Conservation (phyloP, 2,329 filamentous ascomycete genomes). For the Penicillium rolfsii region DNA sequence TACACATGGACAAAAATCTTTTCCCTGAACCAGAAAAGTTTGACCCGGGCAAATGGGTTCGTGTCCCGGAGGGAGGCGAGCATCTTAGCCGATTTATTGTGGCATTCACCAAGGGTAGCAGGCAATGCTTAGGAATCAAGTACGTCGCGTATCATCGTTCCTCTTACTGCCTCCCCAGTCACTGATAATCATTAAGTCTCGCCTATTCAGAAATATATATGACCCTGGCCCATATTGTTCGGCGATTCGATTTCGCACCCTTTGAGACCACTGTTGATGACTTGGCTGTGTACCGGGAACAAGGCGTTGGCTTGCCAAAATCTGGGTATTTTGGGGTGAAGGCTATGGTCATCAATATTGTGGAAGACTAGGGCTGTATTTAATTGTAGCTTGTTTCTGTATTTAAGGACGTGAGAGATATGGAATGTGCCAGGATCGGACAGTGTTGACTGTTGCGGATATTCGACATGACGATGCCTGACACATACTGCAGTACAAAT, state of each 20-base stretch:
- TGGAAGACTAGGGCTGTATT: slow-evolving; percentile 17
- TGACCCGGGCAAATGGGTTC: slow-evolving; percentile 27
- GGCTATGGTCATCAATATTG: slow-evolving; percentile 20
- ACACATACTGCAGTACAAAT: not conserved
- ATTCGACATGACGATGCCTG: not conserved
- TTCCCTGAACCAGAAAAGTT: slow-evolving; percentile 28
- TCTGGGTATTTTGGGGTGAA: slow-evolving; percentile 20
- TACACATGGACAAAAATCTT: slow-evolving; percentile 27
- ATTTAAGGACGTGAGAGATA: not conserved
- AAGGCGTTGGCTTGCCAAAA: slow-evolving; percentile 23
- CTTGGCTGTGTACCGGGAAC: slow-evolving; percentile 26
- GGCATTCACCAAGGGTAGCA: slow-evolving; percentile 28
- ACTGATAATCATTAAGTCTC: slow-evolving; percentile 14
- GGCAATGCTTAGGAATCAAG: slow-evolving; percentile 32
- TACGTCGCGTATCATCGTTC: slow-evolving; percentile 10
- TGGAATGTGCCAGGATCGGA: not conserved
- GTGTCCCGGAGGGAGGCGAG: slow-evolving; percentile 19
- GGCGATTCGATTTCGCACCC: slow-evolving; percentile 23
- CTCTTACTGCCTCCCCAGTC: not conserved
- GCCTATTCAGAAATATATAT: slow-evolving; percentile 31
- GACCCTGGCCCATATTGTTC: slow-evolving; percentile 26
- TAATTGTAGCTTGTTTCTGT: too few species aligned
- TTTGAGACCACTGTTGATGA: slow-evolving; percentile 25
- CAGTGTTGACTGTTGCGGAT: not conserved
- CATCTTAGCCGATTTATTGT: slow-evolving; percentile 26